Conservation (phyloP, 1,284 basidiomycete species). For the Erythrobasidium hasegawianum region DNA sequence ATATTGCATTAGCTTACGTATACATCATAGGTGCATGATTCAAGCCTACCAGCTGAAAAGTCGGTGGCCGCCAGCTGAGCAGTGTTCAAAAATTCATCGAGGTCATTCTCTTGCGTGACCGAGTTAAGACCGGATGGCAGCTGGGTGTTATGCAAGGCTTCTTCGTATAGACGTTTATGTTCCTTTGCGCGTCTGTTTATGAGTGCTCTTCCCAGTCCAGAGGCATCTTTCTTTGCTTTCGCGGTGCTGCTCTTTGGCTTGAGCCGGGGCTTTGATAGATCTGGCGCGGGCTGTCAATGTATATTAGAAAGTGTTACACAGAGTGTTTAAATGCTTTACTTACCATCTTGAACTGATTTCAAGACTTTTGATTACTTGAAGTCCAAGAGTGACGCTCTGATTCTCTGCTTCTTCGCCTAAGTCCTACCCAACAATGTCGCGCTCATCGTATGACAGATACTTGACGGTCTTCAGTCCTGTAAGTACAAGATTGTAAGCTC, state of each 20-base stretch:
- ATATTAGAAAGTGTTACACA: no score
- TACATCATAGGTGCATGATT: neutral
- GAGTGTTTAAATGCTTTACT: no score
- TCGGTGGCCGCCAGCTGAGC: conserved; percentile 91
- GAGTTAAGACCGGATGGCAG: conserved; percentile 74
- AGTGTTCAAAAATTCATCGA: conserved; percentile 94
- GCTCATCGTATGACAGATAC: conserved; percentile 48
- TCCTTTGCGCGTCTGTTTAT: conserved; percentile 84
- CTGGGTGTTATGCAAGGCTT: conserved; percentile 70
- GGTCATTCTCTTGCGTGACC: conserved; percentile 90
- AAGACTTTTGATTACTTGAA: no score
- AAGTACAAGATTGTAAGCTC: conserved; percentile 42
- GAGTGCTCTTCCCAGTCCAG: conserved; percentile 79
- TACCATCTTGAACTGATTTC: no score
- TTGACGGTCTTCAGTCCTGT: conserved; percentile 54
- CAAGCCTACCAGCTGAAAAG: conserved; percentile 84
- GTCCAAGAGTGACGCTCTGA: no score
- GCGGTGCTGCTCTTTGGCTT: conserved; percentile 27
- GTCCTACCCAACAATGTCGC: conserved; percentile 10
- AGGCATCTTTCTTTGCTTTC: conserved; percentile 33
- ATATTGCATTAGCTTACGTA: neutral
- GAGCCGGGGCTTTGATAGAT: conserved; percentile 21
- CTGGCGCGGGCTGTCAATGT: conserved; percentile 21
- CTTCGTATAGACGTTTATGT: conserved; percentile 53
- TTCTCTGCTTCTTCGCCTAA: no score